phyloP scores from a whole-genome alignment of 768 basidiomycete genomes.

The Tylopilus sp. region DNA sequence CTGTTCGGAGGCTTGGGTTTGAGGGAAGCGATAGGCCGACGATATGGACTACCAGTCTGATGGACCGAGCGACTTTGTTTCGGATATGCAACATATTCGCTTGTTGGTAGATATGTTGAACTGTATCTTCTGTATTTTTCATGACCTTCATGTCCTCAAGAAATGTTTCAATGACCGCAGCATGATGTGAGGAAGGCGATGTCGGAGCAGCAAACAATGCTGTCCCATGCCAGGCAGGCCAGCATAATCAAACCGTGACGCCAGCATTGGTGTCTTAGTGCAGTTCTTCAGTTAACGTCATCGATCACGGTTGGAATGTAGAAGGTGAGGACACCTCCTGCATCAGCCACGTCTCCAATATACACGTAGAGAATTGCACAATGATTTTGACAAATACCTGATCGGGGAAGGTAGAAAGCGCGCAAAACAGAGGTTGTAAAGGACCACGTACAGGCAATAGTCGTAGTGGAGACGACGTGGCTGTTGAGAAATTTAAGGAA shows the following conservation, averaged over 20 bases:
- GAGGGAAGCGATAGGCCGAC: neutral
- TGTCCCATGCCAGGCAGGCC: too few relatives aligned
- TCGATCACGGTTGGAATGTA: conserved; percentile 80
- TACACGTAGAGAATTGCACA: conserved; percentile 89
- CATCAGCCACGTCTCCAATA: conserved; percentile 73
- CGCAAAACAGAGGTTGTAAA: neutral
- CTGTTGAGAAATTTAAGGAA: conserved; percentile 80
- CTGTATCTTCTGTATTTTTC: conserved; percentile 2
- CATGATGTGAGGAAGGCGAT: too few relatives aligned
- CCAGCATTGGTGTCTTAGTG: too few relatives aligned
- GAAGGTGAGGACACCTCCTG: conserved; percentile 83
- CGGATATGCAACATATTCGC: conserved; percentile 10
- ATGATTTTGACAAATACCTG: conserved; percentile 79
- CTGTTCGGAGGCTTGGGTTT: conserved; percentile 57
- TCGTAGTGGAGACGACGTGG: conserved; percentile 77
- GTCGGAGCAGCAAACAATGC: too few relatives aligned
- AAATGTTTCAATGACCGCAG: too few relatives aligned
- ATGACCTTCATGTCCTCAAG: neutral
- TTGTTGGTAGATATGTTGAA: conserved; percentile 5
- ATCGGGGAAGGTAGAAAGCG: neutral
- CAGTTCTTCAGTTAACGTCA: conserved; percentile 35
- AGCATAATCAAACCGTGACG: too few relatives aligned
- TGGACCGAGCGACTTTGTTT: neutral
- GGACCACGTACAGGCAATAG: conserved; percentile 72
- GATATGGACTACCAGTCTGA: too few relatives aligned